Evolutionary conservation across 2,329 filamentous ascomycete species (phyloP).

Genomic region (Apiospora phragmitis): DNA sequence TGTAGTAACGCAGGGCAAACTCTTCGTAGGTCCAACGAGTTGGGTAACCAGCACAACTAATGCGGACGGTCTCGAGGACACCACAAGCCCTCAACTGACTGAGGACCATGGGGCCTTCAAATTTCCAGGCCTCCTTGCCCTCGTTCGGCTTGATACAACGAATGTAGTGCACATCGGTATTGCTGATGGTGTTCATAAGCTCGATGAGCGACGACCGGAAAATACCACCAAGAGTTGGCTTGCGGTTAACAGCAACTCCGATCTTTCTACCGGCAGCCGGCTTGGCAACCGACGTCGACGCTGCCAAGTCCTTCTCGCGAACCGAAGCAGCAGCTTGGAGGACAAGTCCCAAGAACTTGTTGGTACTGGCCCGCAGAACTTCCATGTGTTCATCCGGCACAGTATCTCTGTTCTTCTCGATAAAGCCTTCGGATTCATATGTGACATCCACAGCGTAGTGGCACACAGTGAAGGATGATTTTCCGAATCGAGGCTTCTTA

Average conservation of each 20-base stretch:
- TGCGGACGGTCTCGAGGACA: constrained; percentile 97
- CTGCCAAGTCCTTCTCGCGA: constrained; percentile 81
- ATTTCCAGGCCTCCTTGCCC: constrained; percentile 94
- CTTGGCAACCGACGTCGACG: constrained; percentile 70
- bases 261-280: constrained; percentile 81
- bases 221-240: constrained; percentile 95
- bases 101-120: constrained; percentile 97
- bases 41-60: constrained; percentile 95
- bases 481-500: constrained; percentile 97
- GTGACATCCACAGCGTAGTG: constrained; percentile 98
- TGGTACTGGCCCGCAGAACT: constrained; percentile 80
- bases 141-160: constrained; percentile 99
- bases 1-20: constrained; percentile 96
- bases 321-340: constrained; percentile 83
- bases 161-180: constrained; percentile 98
- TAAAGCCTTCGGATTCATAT: constrained; percentile 98
- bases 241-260: constrained; percentile 89
- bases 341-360: constrained; percentile 81
- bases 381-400: constrained; percentile 98
- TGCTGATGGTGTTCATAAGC: constrained; percentile 96
- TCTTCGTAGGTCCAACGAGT: constrained; percentile 99
- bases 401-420: constrained; percentile 98
- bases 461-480: constrained; percentile 95
- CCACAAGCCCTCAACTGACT: constrained; percentile 96
- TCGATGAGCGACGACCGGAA: constrained; percentile 99